Base-by-base conservation (phyloP, 495 filamentous ascomycete species). In the Lepidopterella palustris region DNA sequence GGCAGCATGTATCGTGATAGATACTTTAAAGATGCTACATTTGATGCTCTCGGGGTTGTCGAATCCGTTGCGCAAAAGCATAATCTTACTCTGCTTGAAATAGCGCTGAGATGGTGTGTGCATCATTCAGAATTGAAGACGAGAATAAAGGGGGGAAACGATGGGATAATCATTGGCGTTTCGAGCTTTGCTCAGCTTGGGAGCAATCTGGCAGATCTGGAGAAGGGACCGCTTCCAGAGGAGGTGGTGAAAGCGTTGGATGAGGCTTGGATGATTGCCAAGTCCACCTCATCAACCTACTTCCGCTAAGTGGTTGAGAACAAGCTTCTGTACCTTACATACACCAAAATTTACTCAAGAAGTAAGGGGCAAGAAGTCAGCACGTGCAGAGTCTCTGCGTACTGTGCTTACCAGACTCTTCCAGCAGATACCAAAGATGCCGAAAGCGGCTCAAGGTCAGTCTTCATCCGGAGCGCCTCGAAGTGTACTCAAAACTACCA, bases 141-240 rank as follows among this genome's bases (percentile, higher is more conserved):
- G 26, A 5, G 57, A 24, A 79, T 93, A 59, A 82, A 79, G 57
- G 61, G 61, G 5, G 61, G 65, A 0, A 68, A 85, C 58, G 91
- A 96, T 68, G 92, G 91, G 0, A 76, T 96, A 18, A 62, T 68
- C 15, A 64, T 68, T 56, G 65, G 65, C 0, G 61, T 64, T 13
- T 55, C 50, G 5, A 64, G 49, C 28, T 48, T 64, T n/a, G 15
- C 6, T 20, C 65, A 68, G 51, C 48, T 64, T 9, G 53, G 61
- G 35, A 27, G 54, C 13, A 64, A 68, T 50, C 25, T 64, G 55
- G 50, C 11, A 31, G 58, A 62, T 40, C 45, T 95, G 3, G 88
- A 93, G 74, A 95, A 95, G 74, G 90, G 90, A 0, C 91, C 92
- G 10, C 73, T 97, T 51, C 92, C 91, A 0, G 82, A 92, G 45